Conservation (phyloP, 1,284 basidiomycete genomes). For the Ceratobasidium sp. region DNA sequence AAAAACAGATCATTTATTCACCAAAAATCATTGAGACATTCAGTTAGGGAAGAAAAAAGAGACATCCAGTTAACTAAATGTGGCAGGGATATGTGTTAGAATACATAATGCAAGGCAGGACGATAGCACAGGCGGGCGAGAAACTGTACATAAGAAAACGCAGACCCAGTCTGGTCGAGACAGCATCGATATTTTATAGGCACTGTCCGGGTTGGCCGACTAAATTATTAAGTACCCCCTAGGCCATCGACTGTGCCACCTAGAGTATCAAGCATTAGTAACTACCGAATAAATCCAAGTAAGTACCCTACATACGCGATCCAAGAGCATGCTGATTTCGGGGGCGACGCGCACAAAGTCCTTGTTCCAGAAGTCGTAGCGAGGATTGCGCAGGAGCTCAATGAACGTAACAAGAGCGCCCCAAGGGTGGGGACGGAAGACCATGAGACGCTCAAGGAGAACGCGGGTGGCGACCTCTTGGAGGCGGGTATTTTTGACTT, state of each 20-base stretch:
- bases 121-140: constrained; percentile 39
- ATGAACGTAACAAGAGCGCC: constrained; percentile 92
- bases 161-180: constrained; percentile 37
- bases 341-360: constrained; percentile 79
- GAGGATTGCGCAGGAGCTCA: constrained; percentile 81
- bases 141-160: constrained; percentile 38
- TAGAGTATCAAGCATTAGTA: not conserved
- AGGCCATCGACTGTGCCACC: constrained; percentile 36
- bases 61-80: constrained; percentile 40
- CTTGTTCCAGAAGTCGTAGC: constrained; percentile 86
- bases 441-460: constrained; percentile 90
- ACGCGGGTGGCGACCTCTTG: constrained; percentile 91
- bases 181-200: constrained; percentile 34
- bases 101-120: constrained; percentile 40
- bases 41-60: constrained; percentile 26
- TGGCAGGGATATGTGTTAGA: constrained; percentile 41
- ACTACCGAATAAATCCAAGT: not conserved
- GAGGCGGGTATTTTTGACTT: constrained; percentile 75
- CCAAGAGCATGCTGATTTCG: constrained; percentile 78
- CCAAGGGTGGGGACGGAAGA: constrained; percentile 96
- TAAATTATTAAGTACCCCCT: constrained; percentile 20
- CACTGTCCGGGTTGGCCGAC: constrained; percentile 18
- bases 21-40: constrained; percentile 13
- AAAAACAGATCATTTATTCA: constrained; percentile 6
- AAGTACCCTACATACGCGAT: constrained; percentile 63